These are phyloP conservation scores for Termitomyces heimii DNA, from an alignment of 768 basidiomycete species.

Conservation along the genomic window DNA sequence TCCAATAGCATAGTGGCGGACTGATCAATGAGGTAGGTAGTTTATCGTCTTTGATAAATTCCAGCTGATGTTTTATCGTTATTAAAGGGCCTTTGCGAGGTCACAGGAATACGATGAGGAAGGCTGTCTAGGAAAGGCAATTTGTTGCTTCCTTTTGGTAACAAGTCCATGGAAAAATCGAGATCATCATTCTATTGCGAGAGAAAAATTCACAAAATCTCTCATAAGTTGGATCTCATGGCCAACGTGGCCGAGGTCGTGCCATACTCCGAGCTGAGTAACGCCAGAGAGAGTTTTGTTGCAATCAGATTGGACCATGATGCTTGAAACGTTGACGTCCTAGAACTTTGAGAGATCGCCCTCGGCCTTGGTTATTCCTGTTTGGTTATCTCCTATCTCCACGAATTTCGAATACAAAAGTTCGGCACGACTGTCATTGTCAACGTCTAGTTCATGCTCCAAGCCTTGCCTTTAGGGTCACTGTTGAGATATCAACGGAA, in stretches of 20 bases:
- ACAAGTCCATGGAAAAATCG: not conserved
- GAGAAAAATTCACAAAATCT: not conserved
- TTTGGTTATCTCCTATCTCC: not conserved
- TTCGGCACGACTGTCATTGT: not conserved
- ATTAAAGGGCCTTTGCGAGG: not conserved
- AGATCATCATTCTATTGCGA: not conserved
- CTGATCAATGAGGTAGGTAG: not conserved
- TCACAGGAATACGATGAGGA: not conserved
- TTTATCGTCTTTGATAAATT: not conserved
- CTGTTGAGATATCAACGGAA: not conserved
- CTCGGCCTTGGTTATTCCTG: not conserved
- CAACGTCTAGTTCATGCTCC: not conserved
- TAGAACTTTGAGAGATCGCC: not conserved
- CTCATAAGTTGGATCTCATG: constrained; percentile 2
- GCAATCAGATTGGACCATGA: not conserved
- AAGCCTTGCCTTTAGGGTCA: not conserved
- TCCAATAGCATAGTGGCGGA: not conserved
- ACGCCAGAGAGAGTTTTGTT: constrained; percentile 2
- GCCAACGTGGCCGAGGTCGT: not conserved
- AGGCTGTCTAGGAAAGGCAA: not conserved
- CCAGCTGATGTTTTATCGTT: not conserved
- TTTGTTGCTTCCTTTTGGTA: constrained; percentile 2
- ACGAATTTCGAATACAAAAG: not conserved
- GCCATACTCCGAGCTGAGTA: not conserved
- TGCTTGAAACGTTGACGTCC: not conserved